A percentile compares a stretch with the other conserved stretches of the same genome.
Evolutionary conservation across 2,329 filamentous ascomycete species (phyloP).

Genomic region (Penicillium capsulatum): DNA sequence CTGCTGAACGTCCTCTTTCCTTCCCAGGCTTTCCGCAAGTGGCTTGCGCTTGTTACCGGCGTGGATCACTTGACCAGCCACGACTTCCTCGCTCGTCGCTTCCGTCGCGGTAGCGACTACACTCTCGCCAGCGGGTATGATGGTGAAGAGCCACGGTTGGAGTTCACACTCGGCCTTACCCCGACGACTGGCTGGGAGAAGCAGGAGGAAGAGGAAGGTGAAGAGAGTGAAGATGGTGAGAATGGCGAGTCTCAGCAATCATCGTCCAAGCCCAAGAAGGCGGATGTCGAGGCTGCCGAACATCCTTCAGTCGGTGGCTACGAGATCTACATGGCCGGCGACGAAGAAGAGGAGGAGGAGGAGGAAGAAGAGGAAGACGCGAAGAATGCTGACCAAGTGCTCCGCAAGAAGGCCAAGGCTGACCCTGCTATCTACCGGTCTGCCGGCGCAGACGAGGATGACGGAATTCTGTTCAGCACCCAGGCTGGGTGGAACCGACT

Average conservation of each 20-base stretch:
- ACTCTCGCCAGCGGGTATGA: constrained; percentile 84
- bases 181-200: constrained; percentile 81
- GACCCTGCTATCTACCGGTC: constrained; percentile 88
- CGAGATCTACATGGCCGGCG: constrained; percentile 84
- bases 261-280: constrained; percentile 32
- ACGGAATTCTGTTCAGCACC: constrained; percentile 66
- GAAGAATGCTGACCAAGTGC: constrained; percentile 29
- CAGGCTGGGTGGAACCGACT: constrained; percentile 81
- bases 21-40: constrained; percentile 79
- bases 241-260: constrained; percentile 23
- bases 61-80: constrained; percentile 62
- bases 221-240: constrained; percentile 40
- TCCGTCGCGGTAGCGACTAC: constrained; percentile 84
- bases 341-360: constrained; percentile 63
- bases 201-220: constrained; percentile 55
- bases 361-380: constrained; percentile 55
- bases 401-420: constrained; percentile 34
- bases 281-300: constrained; percentile 25
- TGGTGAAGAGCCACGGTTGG: constrained; percentile 66
- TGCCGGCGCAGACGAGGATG: constrained; percentile 63
- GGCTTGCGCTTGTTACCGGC: constrained; percentile 79
- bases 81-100: constrained; percentile 77
- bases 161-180: constrained; percentile 83
- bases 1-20: constrained; percentile 79
- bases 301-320: constrained; percentile 48